These are phyloP conservation scores for Orbilia javanica DNA, from an alignment of 2,329 filamentous ascomycete genomes.

Conservation along the genomic window DNA sequence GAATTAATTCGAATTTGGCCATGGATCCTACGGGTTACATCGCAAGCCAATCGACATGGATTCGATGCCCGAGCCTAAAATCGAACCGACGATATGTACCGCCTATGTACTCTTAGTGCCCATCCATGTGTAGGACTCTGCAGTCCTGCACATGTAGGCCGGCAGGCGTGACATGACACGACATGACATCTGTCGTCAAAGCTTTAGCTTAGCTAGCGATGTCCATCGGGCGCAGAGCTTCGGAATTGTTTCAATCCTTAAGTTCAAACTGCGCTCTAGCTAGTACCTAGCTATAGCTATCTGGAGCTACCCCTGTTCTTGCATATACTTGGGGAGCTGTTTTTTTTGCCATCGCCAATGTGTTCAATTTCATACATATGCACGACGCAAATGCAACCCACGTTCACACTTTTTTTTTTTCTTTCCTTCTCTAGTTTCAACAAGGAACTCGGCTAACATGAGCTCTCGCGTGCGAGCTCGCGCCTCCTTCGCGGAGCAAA, in stretches of 20 bases:
- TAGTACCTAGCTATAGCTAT: background rate
- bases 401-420: conserved; percentile 11
- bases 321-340: conserved; percentile 19
- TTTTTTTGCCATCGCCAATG: conserved; percentile 16
- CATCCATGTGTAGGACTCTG: conserved; percentile 19
- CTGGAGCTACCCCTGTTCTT: conserved; percentile 28
- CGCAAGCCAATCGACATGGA: conserved; percentile 1
- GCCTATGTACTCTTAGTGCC: too few relatives aligned
- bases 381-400: conserved; percentile 35
- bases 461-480: conserved; percentile 53
- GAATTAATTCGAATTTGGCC: background rate
- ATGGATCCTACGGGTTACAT: conserved; percentile 22
- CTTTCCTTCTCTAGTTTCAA: background rate
- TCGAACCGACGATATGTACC: conserved; percentile 10
- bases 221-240: conserved; percentile 31
- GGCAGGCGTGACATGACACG: background rate
- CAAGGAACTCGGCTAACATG: conserved; percentile 49
- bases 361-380: conserved; percentile 40
- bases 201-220: conserved; percentile 13
- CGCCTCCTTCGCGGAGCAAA: background rate
- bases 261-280: background rate
- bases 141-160: conserved; percentile 3
- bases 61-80: conserved; percentile 18
- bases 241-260: background rate
- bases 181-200: conserved; percentile 15